Evolutionary conservation across 805 yeast species (phyloP).

Genomic region (Cyberlindnera meyerae): DNA sequence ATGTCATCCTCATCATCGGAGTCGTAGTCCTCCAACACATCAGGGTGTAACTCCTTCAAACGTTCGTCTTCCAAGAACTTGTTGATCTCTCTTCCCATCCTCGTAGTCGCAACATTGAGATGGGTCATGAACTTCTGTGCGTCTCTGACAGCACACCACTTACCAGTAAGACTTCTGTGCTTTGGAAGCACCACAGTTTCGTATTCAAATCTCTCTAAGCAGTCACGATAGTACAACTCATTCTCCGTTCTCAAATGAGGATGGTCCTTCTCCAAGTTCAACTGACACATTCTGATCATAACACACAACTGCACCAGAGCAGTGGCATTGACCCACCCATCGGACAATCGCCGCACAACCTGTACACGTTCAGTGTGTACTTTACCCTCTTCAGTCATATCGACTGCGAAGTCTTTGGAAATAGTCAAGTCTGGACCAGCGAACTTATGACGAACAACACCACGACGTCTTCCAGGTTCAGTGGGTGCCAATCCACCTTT

Average conservation of each 20-base stretch:
- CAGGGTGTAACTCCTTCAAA: slow-evolving; percentile 2
- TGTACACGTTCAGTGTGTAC: background rate
- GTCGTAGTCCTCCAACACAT: slow-evolving; percentile 5
- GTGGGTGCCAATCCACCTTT: slow-evolving; percentile 19
- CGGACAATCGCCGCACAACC: slow-evolving; percentile 20
- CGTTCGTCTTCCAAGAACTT: slow-evolving; percentile 8
- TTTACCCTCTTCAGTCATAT: slow-evolving; percentile 9
- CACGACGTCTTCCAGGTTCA: slow-evolving; percentile 1
- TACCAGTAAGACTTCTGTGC: slow-evolving; percentile 19
- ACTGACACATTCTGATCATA: slow-evolving; percentile 15
- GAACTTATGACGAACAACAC: slow-evolving; percentile 1
- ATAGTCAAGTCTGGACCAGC: slow-evolving; percentile 4
- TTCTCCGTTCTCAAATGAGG: slow-evolving; percentile 24
- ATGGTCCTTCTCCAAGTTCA: slow-evolving; percentile 22
- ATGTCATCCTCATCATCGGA: slow-evolving; percentile 9
- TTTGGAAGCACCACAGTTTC: slow-evolving; percentile 17
- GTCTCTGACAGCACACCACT: slow-evolving; percentile 24
- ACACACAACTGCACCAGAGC: slow-evolving; percentile 15
- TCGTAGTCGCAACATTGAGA: slow-evolving; percentile 4
- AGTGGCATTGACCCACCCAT: slow-evolving; percentile 25
- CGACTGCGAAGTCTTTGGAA: slow-evolving; percentile 5
- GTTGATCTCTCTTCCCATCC: slow-evolving; percentile 1
- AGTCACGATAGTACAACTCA: slow-evolving; percentile 25
- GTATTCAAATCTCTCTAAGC: slow-evolving; percentile 13
- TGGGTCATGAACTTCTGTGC: slow-evolving; percentile 16